These are phyloP conservation scores for Trametes cinnabarina DNA, from an alignment of 768 basidiomycete species.

Conservation along the genomic window DNA sequence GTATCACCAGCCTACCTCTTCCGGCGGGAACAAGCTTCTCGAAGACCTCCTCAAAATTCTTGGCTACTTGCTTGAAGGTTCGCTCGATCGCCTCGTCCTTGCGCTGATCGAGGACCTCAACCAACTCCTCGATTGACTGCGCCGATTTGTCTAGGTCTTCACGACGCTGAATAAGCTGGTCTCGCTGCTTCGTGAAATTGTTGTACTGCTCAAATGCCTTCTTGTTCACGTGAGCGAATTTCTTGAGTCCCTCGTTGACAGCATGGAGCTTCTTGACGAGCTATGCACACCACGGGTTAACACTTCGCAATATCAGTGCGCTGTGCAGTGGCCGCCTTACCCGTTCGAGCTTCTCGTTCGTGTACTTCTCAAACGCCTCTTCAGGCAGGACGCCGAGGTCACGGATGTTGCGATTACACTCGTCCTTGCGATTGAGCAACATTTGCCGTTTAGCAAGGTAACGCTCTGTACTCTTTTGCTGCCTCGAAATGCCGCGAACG, in stretches of 20 bases:
- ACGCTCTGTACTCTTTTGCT: conserved; percentile 94
- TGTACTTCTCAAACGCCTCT: conserved; percentile 96
- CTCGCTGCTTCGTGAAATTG: conserved; percentile 96
- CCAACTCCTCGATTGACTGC: conserved; percentile 85
- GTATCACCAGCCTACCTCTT: conserved; percentile 87
- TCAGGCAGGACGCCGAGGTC: conserved; percentile 96
- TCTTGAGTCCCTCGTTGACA: conserved; percentile 91
- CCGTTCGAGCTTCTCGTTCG: conserved; percentile 80
- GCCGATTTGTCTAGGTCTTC: conserved; percentile 92
- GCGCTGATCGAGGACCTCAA: conserved; percentile 90
- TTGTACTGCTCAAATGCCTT: conserved; percentile 99
- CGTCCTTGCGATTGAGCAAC: conserved; percentile 80
- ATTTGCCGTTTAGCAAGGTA: conserved; percentile 92
- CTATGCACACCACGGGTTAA: conserved; percentile 38
- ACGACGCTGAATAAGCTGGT: conserved; percentile 81
- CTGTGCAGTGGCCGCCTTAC: conserved; percentile 42
- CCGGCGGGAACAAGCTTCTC: conserved; percentile 95
- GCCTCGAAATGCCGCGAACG: conserved; percentile 77
- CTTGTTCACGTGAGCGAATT: conserved; percentile 98
- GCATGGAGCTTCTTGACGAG: conserved; percentile 90
- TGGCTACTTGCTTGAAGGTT: conserved; percentile 97
- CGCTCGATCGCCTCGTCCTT: conserved; percentile 99
- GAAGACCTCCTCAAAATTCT: conserved; percentile 96
- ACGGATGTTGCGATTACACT: conserved; percentile 92
- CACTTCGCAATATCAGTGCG: neutral